Evolutionary conservation across 1,139 yeast genomes (phyloP), one percentile per base, ranked within the genome.

Genomic region (Pichia sp.): DNA sequence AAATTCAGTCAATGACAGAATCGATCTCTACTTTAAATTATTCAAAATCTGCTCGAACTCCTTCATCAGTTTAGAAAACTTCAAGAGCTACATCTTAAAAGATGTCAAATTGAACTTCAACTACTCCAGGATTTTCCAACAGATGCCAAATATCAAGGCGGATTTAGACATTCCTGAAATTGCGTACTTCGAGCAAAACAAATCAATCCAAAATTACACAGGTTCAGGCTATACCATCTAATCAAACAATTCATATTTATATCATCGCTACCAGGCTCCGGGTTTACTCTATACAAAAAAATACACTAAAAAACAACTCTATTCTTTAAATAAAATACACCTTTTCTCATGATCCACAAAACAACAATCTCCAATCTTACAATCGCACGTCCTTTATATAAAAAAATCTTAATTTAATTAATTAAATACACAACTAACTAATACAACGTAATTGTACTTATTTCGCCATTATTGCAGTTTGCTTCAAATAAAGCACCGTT

Each of bases 11-110:
- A 62, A 56, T 52, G 73, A 72, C 40, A 74, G 88, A 66, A 73
- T 73, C 51, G 71, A 71, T 34, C 66, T 84, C 18, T 85, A 83
- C 66, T 75, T 79, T 64, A 74, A 79, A 47, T 69, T 85, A 44
- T 76, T 83, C 57, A 75, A 77, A 53, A 62, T 73, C 21, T 85
- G 73, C 54, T 70, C 76, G 17, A 65, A 67, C 34, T 75, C 65
- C 55, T 74, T 78, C 54, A 74, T 76, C 56, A 75, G 75, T 44
- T 58, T 68, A 19, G 67, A 68, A 34, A 77, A 75, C 53, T 66
- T 68, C 48, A 67, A 71, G 45, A 67, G 69, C 51, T 62, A 70
- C 46, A 66, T 73, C 21, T 62, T 69, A 34, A 71, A 71, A 42
- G 75, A 74, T 36, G 66, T 71, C 35, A 67, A 66, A 32, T 63